A percentile compares a stretch with the other conserved stretches of the same genome.
Evolutionary conservation across 2,329 filamentous ascomycete genomes (phyloP).

Genomic region (Apiospora kogelbergensis): DNA sequence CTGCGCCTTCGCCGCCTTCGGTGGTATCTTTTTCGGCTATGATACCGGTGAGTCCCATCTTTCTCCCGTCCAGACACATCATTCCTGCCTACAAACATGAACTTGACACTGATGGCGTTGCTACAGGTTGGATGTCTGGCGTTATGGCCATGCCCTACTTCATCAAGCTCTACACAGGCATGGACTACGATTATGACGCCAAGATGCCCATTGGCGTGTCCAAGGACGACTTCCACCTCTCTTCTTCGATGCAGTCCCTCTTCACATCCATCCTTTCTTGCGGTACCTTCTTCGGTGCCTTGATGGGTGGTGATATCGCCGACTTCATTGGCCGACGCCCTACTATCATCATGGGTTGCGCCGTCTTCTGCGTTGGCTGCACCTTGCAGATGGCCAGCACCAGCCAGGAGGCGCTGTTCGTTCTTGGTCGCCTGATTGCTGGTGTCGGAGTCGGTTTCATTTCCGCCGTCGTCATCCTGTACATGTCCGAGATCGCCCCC

Average conservation of each 20-base stretch:
- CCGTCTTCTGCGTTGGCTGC: conserved; percentile 58
- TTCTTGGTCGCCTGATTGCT: conserved; percentile 63
- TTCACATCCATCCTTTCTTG: conserved; percentile 67
- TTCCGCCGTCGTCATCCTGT: conserved; percentile 66
- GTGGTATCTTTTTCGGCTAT: conserved; percentile 41
- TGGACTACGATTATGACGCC: conserved; percentile 29
- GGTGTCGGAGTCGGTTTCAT: conserved; percentile 68
- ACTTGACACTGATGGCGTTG: conserved; percentile 25
- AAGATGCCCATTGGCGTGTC: conserved; percentile 22
- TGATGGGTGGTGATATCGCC: conserved; percentile 65
- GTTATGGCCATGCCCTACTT: conserved; percentile 41
- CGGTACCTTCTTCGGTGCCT: conserved; percentile 63
- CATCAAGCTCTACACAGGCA: conserved; percentile 41
- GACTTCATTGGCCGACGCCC: conserved; percentile 63
- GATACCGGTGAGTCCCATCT: conserved; percentile 31
- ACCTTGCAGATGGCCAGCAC: conserved; percentile 57
- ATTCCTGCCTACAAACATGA: not conserved
- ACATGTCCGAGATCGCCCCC: conserved; percentile 65
- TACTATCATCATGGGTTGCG: conserved; percentile 60
- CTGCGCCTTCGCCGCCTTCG: conserved; percentile 34
- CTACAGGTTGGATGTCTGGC: conserved; percentile 53
- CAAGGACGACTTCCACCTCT: conserved; percentile 39
- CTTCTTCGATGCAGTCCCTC: conserved; percentile 53
- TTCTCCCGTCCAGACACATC: not conserved
- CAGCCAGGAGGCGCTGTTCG: conserved; percentile 52